Evolutionary conservation across 2,329 filamentous ascomycete genomes (phyloP), one percentile per base, ranked within the genome.

Genomic region (Epichloe festucae): DNA sequence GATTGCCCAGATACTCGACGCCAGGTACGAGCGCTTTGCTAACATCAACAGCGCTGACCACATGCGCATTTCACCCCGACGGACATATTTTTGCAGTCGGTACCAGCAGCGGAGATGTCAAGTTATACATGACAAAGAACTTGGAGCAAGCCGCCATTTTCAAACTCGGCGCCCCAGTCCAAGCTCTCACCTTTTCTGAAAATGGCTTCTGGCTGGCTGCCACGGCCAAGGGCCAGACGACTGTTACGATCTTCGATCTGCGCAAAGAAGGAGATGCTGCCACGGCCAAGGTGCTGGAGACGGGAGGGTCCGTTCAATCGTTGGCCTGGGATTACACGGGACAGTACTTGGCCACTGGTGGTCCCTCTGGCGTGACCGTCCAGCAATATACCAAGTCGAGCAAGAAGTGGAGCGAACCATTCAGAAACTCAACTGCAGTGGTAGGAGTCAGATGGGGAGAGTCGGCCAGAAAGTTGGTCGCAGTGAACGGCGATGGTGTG

Each of bases 191-290:
- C 53, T 98, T 98, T 70, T 96, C 90, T 0, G 93, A 98, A 67
- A 98, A 98, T 60, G 93, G 93, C 23, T 95, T 87, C 61, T 97
- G 90, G 88, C 83, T 98, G 57, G 91, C 91, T 1, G 86, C 89
- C 5, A 84, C 84, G 7, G 82, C 85, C 53, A 83, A 89, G 66
- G 83, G 82, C 34, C 87, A 89, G 57, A 86, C 82, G 21, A 84
- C 76, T 23, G 84, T 95, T 39, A 87, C 87, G 10, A 81, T 97
- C 51, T 97, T 94, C 75, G 91, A 97, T 67, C 76, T 98, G 54
- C 84, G 93, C 60, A 96, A 95, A 70, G 82, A 95, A 59, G 85
- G 91, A 55, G 89, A 88, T 58, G 84, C 85, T 17, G 83, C 84
- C 5, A 78, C 82, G 61, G 82, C 84, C 64, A 95, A 95, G 75